These are phyloP conservation scores for Salvia hispanica DNA, from an alignment of 257 asterid species.

Conservation along the genomic window DNA sequence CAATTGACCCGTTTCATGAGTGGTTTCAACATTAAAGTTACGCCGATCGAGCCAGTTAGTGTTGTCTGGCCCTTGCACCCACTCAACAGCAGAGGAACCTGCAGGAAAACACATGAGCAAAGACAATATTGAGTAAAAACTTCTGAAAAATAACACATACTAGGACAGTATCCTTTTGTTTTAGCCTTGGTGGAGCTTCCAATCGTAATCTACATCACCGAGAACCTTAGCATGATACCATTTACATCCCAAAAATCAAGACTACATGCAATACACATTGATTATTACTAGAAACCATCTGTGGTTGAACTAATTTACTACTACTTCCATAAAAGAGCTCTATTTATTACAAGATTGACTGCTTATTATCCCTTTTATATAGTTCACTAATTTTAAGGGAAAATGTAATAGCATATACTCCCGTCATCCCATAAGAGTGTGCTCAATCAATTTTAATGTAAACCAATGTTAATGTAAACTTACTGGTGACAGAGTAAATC, in stretches of 20 bases:
- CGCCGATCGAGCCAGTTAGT: constrained; percentile 61
- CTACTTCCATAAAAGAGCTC: not conserved
- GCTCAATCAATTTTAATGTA: not conserved
- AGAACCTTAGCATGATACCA: not conserved
- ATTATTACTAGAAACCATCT: not conserved
- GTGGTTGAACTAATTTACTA: not conserved
- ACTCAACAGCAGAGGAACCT: constrained; percentile 89
- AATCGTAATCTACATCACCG: not conserved
- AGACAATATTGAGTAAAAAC: constrained; percentile 11
- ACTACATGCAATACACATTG: constrained; percentile 8
- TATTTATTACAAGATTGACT: not conserved
- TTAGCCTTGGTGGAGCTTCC: not conserved
- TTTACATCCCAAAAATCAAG: not conserved
- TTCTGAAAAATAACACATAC: not conserved
- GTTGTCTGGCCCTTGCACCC: constrained; percentile 65
- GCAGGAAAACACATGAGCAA: constrained; percentile 25
- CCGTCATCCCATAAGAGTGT: too few species aligned
- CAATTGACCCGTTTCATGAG: constrained; percentile 61
- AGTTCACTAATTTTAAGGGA: not conserved
- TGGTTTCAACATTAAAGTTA: constrained; percentile 49
- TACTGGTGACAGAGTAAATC: not conserved
- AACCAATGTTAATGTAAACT: not conserved
- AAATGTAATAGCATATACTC: too few species aligned
- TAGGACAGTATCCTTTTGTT: not conserved
- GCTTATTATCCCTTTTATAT: not conserved